Percentiles rank a stretch among this genome's conserved stretches.
Evolutionary conservation across 1,284 basidiomycete genomes (phyloP).

Genomic region (Trametes polyzona): DNA sequence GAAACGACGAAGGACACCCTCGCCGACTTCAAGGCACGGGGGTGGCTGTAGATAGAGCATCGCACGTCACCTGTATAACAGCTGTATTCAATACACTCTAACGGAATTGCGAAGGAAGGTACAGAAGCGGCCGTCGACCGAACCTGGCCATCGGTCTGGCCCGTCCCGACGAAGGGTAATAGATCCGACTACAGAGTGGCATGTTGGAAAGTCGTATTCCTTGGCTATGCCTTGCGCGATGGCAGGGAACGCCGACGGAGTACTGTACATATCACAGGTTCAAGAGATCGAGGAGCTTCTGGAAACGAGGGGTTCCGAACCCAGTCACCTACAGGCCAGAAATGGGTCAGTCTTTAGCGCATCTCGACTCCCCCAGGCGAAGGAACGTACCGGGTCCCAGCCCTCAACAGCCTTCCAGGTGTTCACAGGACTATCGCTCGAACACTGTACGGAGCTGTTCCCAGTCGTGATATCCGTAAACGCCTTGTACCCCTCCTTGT

Average conservation of each 20-base stretch:
- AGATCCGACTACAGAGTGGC: too few species aligned
- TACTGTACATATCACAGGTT: constrained; percentile 17
- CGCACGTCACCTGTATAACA: too few species aligned
- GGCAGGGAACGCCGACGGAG: too few species aligned
- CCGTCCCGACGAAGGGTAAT: too few species aligned
- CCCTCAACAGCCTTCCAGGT: constrained; percentile 46
- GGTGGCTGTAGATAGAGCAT: constrained; percentile 26
- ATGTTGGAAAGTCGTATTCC: too few species aligned
- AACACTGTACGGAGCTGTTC: constrained; percentile 31
- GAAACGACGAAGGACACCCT: constrained; percentile 47
- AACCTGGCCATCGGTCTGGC: too few species aligned
- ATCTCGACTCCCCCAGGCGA: neutral
- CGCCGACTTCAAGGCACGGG: constrained; percentile 39
- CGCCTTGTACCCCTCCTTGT: constrained; percentile 19
- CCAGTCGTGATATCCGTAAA: constrained; percentile 32
- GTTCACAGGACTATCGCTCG: constrained; percentile 35
- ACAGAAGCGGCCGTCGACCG: too few species aligned
- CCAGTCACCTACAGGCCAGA: constrained; percentile 3
- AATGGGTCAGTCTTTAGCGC: too few species aligned
- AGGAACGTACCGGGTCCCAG: constrained; percentile 44
- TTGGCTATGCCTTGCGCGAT: too few species aligned
- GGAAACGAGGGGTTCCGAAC: constrained; percentile 5
- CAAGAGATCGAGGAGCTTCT: constrained; percentile 18
- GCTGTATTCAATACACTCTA: too few species aligned
- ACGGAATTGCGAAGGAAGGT: too few species aligned